Evolutionary conservation across 805 yeast genomes (phyloP).

Genomic region (Ogataea philodendri): DNA sequence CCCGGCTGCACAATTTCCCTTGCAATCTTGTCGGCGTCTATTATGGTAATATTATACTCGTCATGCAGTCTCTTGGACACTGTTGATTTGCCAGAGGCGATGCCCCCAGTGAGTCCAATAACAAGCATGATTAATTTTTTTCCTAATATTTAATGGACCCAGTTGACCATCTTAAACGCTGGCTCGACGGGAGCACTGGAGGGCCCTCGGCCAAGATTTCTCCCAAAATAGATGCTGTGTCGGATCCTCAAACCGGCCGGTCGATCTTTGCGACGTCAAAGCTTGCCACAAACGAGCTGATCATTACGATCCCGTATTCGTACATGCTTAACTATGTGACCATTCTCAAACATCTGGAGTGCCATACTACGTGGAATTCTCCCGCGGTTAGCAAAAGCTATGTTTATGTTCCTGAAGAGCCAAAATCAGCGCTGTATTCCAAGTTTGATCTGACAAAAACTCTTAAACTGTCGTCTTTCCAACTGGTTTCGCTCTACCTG

Average conservation of each 20-base stretch:
- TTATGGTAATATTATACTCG: slow-evolving; percentile 52
- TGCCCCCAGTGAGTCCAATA: slow-evolving; percentile 96
- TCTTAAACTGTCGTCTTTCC: slow-evolving; percentile 53
- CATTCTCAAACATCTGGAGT: slow-evolving; percentile 43
- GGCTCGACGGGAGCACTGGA: slow-evolving; percentile 30
- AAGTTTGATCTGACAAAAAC: slow-evolving; percentile 33
- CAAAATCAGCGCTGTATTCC: slow-evolving; percentile 15
- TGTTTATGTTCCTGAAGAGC: slow-evolving; percentile 26
- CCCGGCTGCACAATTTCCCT: slow-evolving; percentile 84
- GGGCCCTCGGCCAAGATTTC: slow-evolving; percentile 33
- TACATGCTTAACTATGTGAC: slow-evolving; percentile 59
- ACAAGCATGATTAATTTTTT: slow-evolving; percentile 59
- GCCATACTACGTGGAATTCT: slow-evolving; percentile 31
- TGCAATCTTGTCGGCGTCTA: slow-evolving; percentile 93
- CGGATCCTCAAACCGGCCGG: no score
- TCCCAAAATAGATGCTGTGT: slow-evolving; percentile 36
- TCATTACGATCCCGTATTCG: slow-evolving; percentile 57
- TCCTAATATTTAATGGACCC: slow-evolving; percentile 12
- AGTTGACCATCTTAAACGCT: slow-evolving; percentile 26
- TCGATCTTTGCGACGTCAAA: slow-evolving; percentile 48
- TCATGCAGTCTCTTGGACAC: slow-evolving; percentile 62
- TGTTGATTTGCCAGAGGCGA: slow-evolving; percentile 95
- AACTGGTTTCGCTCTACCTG: slow-evolving; percentile 51
- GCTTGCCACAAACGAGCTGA: slow-evolving; percentile 40
- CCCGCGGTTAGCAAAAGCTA: slow-evolving; percentile 18